phyloP scores from a whole-genome alignment of 495 filamentous ascomycete species.

The Cenococcum geophilum region DNA sequence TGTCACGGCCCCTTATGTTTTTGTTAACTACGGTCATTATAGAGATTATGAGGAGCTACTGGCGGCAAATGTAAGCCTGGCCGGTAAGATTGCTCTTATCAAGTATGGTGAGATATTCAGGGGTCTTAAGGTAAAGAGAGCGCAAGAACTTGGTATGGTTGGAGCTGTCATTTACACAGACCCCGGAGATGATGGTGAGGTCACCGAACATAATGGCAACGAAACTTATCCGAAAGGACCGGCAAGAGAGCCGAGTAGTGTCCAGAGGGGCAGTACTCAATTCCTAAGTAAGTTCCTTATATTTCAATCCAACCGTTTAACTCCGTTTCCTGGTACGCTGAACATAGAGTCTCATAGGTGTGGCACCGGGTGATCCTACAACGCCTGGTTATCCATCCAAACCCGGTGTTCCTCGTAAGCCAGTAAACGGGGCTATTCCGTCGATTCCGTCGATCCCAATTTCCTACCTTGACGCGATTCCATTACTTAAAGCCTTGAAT shows the following conservation, averaged over 20 bases:
- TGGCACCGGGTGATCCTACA: slow-evolving; percentile 64
- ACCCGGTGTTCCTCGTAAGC: slow-evolving; percentile 73
- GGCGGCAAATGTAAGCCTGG: slow-evolving; percentile 64
- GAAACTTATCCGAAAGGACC: slow-evolving; percentile 79
- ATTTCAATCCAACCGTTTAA: slow-evolving; percentile 31
- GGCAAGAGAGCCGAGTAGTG: slow-evolving; percentile 78
- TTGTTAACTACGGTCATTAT: slow-evolving; percentile 83
- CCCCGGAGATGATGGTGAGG: slow-evolving; percentile 79
- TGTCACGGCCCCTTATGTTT: slow-evolving; percentile 76
- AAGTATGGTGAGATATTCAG: slow-evolving; percentile 86
- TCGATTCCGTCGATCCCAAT: slow-evolving; percentile 89
- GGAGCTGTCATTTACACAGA: slow-evolving; percentile 82
- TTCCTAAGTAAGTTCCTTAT: slow-evolving; percentile 58
- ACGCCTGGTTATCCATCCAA: slow-evolving; percentile 93
- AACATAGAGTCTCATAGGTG: slow-evolving; percentile 39
- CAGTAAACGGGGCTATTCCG: slow-evolving; percentile 62
- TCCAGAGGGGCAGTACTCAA: slow-evolving; percentile 86
- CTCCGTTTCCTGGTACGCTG: neutral
- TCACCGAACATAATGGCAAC: slow-evolving; percentile 75
- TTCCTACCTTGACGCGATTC: slow-evolving; percentile 79
- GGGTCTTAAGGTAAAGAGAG: slow-evolving; percentile 86
- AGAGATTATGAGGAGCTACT: slow-evolving; percentile 78
- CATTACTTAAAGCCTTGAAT: slow-evolving; percentile 81
- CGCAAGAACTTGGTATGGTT: slow-evolving; percentile 86
- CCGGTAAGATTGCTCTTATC: slow-evolving; percentile 79